These are phyloP conservation scores for Daldinia caldariorum DNA, from an alignment of 495 filamentous ascomycete genomes.

Conservation along the genomic window DNA sequence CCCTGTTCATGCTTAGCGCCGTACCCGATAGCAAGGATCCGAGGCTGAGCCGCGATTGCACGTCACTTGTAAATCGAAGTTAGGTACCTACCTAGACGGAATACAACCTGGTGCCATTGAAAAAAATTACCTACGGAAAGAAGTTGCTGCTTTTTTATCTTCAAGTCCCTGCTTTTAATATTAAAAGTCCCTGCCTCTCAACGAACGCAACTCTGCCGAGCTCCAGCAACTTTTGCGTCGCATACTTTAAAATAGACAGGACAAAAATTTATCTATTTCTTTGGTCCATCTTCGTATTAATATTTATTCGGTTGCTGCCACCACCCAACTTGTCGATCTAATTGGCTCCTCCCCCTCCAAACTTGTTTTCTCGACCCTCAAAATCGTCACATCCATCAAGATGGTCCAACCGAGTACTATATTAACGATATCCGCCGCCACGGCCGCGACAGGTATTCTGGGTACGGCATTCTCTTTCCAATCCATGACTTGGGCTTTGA, in stretches of 20 bases:
- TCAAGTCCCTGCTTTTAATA: background rate
- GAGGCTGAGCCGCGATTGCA: slow-evolving; percentile 27
- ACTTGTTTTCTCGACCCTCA: slow-evolving; percentile 21
- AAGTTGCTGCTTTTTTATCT: background rate
- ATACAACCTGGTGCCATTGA: slow-evolving; percentile 28
- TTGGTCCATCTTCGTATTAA: slow-evolving; percentile 4
- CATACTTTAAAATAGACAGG: background rate
- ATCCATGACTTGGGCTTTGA: too few relatives aligned
- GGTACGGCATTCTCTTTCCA: slow-evolving; percentile 61
- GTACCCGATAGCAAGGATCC: slow-evolving; percentile 24
- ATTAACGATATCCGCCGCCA: slow-evolving; percentile 76
- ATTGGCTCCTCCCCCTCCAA: slow-evolving; percentile 30
- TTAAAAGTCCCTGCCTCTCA: slow-evolving; percentile 7
- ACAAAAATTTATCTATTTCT: background rate
- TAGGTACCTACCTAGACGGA: slow-evolving; percentile 30
- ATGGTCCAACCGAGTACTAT: slow-evolving; percentile 76
- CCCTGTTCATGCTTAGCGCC: slow-evolving; percentile 19
- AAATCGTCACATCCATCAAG: slow-evolving; percentile 49
- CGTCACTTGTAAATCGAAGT: slow-evolving; percentile 28
- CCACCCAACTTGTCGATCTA: slow-evolving; percentile 1
- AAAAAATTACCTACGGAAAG: slow-evolving; percentile 22
- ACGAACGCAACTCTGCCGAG: slow-evolving; percentile 24
- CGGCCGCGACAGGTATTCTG: slow-evolving; percentile 76
- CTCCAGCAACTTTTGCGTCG: slow-evolving; percentile 14
- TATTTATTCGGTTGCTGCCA: background rate